Conservation (phyloP, 1,139 yeast genomes). For the Candida sanyaensis region DNA sequence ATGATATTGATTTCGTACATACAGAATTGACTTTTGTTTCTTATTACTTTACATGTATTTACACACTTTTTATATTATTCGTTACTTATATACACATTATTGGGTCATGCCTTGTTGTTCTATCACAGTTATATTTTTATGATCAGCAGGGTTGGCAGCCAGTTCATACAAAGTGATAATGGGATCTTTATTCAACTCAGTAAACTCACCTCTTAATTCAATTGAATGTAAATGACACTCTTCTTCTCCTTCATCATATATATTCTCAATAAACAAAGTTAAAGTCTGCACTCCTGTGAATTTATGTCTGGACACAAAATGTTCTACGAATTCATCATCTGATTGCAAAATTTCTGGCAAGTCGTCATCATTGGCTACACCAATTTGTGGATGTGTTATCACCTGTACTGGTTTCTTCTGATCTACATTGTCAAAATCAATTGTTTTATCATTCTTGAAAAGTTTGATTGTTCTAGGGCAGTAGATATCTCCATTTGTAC, state of each 20-base stretch:
- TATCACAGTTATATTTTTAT: conserved; percentile 43
- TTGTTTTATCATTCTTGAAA: conserved; percentile 65
- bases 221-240: conserved; percentile 62
- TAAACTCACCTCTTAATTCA: conserved; percentile 82
- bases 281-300: conserved; percentile 73
- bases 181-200: conserved; percentile 64
- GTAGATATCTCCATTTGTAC: conserved; percentile 61
- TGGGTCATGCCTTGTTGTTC: conserved; percentile 5
- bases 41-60: too few species aligned
- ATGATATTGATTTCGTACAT: too few species aligned
- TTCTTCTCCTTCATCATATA: conserved; percentile 61
- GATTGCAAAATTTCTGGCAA: conserved; percentile 30
- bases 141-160: conserved; percentile 93
- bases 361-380: conserved; percentile 38
- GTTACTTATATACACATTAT: background rate
- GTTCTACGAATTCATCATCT: conserved; percentile 73
- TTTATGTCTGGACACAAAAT: conserved; percentile 70
- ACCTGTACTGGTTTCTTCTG: conserved; percentile 52
- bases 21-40: too few species aligned
- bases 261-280: conserved; percentile 66
- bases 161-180: conserved; percentile 79
- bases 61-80: too few species aligned
- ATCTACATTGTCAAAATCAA: conserved; percentile 70
- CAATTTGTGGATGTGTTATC: conserved; percentile 66
- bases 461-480: conserved; percentile 74